Evolutionary conservation across 768 basidiomycete genomes (phyloP).

Genomic region (Suillus americanus): DNA sequence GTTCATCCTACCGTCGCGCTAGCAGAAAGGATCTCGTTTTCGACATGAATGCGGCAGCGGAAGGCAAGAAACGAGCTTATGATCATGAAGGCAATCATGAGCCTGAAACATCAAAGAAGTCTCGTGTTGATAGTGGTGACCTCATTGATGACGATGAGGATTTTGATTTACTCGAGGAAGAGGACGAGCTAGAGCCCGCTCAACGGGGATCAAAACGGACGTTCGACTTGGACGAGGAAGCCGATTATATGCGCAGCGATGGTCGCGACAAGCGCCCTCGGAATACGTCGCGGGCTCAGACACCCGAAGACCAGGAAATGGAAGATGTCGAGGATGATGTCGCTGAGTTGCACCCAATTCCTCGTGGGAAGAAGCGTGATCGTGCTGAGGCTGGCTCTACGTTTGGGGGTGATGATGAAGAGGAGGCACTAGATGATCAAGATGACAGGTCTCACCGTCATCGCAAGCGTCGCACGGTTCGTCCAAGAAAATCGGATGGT

Average conservation of each 20-base stretch:
- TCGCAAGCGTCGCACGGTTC: slow-evolving; percentile 58
- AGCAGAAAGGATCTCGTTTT: slow-evolving; percentile 32
- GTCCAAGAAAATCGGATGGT: slow-evolving; percentile 52
- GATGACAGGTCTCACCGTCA: slow-evolving; percentile 44
- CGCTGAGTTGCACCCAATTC: slow-evolving; percentile 35
- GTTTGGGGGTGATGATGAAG: slow-evolving; percentile 59
- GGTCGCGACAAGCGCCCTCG: slow-evolving; percentile 54
- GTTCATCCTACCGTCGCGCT: slow-evolving; percentile 26
- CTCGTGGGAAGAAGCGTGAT: slow-evolving; percentile 71
- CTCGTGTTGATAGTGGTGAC: slow-evolving; percentile 50
- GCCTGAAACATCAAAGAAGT: slow-evolving; percentile 47
- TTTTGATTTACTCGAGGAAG: slow-evolving; percentile 39
- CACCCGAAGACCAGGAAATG: slow-evolving; percentile 32
- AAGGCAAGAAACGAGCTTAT: slow-evolving; percentile 42
- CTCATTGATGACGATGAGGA: slow-evolving; percentile 50
- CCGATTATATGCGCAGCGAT: slow-evolving; percentile 36
- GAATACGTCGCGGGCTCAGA: slow-evolving; percentile 50
- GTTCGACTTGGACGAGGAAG: slow-evolving; percentile 42
- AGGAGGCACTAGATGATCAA: slow-evolving; percentile 34
- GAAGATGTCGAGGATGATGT: slow-evolving; percentile 44
- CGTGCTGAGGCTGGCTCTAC: slow-evolving; percentile 71
- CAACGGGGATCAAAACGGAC: slow-evolving; percentile 53
- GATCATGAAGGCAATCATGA: slow-evolving; percentile 46
- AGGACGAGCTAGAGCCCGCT: slow-evolving; percentile 12
- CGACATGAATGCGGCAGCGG: slow-evolving; percentile 22